Conservation (phyloP, 2,329 filamentous ascomycete species). For the Claviceps pusilla region DNA sequence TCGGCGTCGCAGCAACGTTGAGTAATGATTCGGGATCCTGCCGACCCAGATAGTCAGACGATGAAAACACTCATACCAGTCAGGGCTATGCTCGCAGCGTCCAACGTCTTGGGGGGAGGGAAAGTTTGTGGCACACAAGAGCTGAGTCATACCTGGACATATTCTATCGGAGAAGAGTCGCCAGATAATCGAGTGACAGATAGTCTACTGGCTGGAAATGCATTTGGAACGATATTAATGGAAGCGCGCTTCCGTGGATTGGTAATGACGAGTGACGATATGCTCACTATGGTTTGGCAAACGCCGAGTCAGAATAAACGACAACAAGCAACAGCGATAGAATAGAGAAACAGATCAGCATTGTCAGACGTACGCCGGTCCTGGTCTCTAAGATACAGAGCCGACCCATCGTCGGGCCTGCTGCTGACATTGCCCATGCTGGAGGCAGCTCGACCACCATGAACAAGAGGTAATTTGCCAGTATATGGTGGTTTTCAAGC, state of each 20-base stretch:
- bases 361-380: constrained; percentile 54
- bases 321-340: constrained; percentile 1
- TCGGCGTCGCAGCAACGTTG: constrained; percentile 35
- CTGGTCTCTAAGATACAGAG: constrained; percentile 80
- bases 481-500: background rate
- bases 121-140: constrained; percentile 7
- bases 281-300: constrained; percentile 48
- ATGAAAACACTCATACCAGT: background rate
- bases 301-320: constrained; percentile 1
- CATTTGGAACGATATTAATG: constrained; percentile 67
- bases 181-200: constrained; percentile 54
- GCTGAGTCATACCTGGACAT: constrained; percentile 57
- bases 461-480: constrained; percentile 4
- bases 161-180: constrained; percentile 70
- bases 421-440: constrained; percentile 88
- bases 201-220: constrained; percentile 70
- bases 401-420: constrained; percentile 66
- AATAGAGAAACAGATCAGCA: constrained; percentile 7
- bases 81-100: background rate
- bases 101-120: background rate
- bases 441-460: constrained; percentile 11
- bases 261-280: constrained; percentile 69
- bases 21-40: constrained; percentile 61
- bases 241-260: constrained; percentile 66
- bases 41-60: constrained; percentile 3